A percentile compares a stretch with the other conserved stretches of the same genome.
Evolutionary conservation across 202 grass and related monocot species (phyloP).

Genomic region (Elaeis oleifera): DNA sequence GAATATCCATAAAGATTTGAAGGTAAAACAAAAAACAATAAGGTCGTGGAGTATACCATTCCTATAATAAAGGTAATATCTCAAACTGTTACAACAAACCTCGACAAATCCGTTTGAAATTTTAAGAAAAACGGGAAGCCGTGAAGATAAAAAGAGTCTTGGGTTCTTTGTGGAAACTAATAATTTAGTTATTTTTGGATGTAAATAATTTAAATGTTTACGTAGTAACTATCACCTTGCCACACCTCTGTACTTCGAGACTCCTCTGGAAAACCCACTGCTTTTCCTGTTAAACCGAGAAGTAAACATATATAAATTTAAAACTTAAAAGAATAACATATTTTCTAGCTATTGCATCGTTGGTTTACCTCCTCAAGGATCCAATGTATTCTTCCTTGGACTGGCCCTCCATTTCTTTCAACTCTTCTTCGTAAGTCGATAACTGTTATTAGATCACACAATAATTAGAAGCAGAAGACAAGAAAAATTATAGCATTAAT

Average conservation of each 20-base stretch:
- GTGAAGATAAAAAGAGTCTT: no score
- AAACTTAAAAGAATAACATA: no score
- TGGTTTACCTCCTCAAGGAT: slow-evolving; percentile 57
- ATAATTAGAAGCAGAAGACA: neutral
- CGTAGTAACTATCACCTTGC: slow-evolving; percentile 37
- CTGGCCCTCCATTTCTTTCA: slow-evolving; percentile 75
- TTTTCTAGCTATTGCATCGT: no score
- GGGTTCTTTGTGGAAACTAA: no score
- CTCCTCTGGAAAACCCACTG: slow-evolving; percentile 87
- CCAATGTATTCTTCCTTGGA: slow-evolving; percentile 93
- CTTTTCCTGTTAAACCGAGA: slow-evolving; percentile 56
- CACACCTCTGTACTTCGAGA: slow-evolving; percentile 85
- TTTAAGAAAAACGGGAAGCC: no score
- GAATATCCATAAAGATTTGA: no score
- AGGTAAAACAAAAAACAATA: no score
- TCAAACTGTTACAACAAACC: no score
- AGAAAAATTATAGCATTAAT: neutral
- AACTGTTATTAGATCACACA: slow-evolving; percentile 18
- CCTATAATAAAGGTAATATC: no score
- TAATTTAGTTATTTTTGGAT: no score
- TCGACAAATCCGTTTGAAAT: no score
- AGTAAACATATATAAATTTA: neutral
- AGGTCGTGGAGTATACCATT: no score
- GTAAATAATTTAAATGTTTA: neutral
- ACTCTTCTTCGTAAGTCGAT: slow-evolving; percentile 45